phyloP scores from a whole-genome alignment of 2,329 filamentous ascomycete species.

The Sarocladium strictum region DNA sequence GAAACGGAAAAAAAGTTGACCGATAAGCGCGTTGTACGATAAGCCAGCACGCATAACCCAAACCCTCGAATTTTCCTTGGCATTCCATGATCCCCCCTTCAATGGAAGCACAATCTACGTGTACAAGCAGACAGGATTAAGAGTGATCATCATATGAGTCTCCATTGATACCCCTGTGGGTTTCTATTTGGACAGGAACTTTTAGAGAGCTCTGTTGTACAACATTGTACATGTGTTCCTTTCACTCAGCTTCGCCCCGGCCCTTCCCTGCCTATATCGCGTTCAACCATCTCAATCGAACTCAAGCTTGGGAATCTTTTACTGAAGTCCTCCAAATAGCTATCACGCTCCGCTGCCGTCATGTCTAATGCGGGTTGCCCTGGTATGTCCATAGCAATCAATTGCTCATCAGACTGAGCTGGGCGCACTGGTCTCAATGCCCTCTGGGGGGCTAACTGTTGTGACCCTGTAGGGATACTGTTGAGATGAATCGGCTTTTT shows the following conservation, averaged over 20 bases:
- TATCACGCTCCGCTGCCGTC: constrained; percentile 53
- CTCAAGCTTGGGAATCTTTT: constrained; percentile 82
- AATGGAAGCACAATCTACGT: neutral
- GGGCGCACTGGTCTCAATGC: constrained; percentile 17
- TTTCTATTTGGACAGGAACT: neutral
- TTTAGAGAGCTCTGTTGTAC: neutral
- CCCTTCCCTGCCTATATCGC: neutral
- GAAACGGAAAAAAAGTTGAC: neutral
- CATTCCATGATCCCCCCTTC: no score
- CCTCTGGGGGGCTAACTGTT: constrained; percentile 43
- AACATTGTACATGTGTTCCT: neutral
- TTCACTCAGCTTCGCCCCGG: neutral
- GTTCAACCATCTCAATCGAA: constrained; percentile 66
- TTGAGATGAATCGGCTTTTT: constrained; percentile 59
- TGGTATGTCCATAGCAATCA: constrained; percentile 40
- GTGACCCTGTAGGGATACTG: constrained; percentile 40
- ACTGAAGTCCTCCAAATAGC: constrained; percentile 66
- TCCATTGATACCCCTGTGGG: neutral
- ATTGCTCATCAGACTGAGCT: constrained; percentile 25
- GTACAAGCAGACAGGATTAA: neutral
- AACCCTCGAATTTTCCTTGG: neutral
- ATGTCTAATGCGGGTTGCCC: constrained; percentile 47
- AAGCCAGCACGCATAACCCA: neutral
- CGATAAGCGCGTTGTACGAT: constrained; percentile 3
- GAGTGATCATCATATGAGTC: neutral